Evolutionary conservation across 1,284 basidiomycete species (phyloP).

Genomic region (Moesziomyces aphidis): DNA sequence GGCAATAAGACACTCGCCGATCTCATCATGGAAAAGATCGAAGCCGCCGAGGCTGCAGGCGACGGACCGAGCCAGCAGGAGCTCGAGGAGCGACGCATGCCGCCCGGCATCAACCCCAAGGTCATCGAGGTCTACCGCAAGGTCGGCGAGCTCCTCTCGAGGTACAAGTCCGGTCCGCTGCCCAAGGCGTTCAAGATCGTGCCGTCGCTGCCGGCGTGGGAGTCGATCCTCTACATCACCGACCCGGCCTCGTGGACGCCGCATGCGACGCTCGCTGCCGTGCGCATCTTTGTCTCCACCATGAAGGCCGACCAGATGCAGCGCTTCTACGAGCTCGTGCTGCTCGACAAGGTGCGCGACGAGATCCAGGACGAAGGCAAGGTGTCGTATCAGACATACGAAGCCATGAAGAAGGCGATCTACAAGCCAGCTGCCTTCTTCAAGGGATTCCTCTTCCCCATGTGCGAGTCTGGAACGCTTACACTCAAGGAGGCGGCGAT

Average conservation of each 20-base stretch:
- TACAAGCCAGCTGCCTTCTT: constrained; percentile 99
- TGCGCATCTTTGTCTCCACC: constrained; percentile 94
- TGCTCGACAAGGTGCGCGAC: constrained; percentile 89
- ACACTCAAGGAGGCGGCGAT: constrained; percentile 96
- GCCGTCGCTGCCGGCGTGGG: constrained; percentile 95
- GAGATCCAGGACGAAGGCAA: constrained; percentile 86
- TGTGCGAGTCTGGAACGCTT: constrained; percentile 82
- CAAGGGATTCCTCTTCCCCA: constrained; percentile 96
- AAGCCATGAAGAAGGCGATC: constrained; percentile 87
- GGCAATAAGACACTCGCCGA: constrained; percentile 77
- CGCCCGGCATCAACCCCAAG: constrained; percentile 90
- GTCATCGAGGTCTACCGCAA: constrained; percentile 91
- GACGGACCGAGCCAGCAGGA: constrained; percentile 25
- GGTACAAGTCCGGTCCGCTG: constrained; percentile 93
- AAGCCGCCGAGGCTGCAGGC: constrained; percentile 69
- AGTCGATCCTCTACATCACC: constrained; percentile 92
- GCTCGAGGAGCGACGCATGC: constrained; percentile 68
- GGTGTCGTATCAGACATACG: constrained; percentile 92
- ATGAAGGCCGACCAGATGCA: constrained; percentile 97
- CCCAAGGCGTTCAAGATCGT: constrained; percentile 99
- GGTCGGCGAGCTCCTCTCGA: constrained; percentile 85
- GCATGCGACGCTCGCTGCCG: constrained; percentile 92
- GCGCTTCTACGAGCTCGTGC: constrained; percentile 89
- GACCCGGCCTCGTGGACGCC: constrained; percentile 93
- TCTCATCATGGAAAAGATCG: constrained; percentile 92